Conservation (phyloP, 2,329 filamentous ascomycete genomes). For the Phyllosticta citrichinensis region DNA sequence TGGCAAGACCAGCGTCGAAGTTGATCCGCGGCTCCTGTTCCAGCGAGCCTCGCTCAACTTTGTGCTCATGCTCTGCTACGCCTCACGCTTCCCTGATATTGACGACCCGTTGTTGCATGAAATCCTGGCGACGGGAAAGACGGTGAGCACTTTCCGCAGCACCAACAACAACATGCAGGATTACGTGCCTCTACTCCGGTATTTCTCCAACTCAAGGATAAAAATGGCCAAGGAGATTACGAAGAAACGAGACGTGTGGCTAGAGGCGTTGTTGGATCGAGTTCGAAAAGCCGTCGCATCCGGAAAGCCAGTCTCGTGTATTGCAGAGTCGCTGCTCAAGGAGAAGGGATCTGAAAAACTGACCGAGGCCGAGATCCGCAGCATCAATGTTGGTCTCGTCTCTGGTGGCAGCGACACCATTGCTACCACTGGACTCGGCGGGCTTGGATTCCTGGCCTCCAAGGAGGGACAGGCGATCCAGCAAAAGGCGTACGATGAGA, state of each 20-base stretch:
- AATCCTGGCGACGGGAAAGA: background rate
- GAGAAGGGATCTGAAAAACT: background rate
- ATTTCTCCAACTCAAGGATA: background rate
- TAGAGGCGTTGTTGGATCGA: slow-evolving; percentile 1
- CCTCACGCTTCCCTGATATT: slow-evolving; percentile 1
- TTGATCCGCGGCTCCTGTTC: slow-evolving; percentile 4
- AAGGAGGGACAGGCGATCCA: slow-evolving; percentile 1
- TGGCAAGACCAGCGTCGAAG: background rate
- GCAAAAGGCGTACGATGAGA: slow-evolving; percentile 1
- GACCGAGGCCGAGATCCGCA: slow-evolving; percentile 5
- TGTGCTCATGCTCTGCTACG: slow-evolving; percentile 5
- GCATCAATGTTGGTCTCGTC: slow-evolving; percentile 6
- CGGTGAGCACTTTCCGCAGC: slow-evolving; percentile 6
- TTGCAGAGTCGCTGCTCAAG: background rate
- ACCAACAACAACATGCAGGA: slow-evolving; percentile 7
- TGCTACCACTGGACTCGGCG: slow-evolving; percentile 4
- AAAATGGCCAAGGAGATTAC: background rate
- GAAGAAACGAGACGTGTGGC: slow-evolving; percentile 5
- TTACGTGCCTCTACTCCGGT: slow-evolving; percentile 2
- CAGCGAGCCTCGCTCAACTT: slow-evolving; percentile 8
- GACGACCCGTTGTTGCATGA: slow-evolving; percentile 6
- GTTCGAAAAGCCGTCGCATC: background rate
- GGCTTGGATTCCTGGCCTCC: background rate
- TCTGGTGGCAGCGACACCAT: slow-evolving; percentile 6
- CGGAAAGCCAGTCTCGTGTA: slow-evolving; percentile 2